Evolutionary conservation across 441 rosid species (phyloP).

Genomic region (Hura crepitans): DNA sequence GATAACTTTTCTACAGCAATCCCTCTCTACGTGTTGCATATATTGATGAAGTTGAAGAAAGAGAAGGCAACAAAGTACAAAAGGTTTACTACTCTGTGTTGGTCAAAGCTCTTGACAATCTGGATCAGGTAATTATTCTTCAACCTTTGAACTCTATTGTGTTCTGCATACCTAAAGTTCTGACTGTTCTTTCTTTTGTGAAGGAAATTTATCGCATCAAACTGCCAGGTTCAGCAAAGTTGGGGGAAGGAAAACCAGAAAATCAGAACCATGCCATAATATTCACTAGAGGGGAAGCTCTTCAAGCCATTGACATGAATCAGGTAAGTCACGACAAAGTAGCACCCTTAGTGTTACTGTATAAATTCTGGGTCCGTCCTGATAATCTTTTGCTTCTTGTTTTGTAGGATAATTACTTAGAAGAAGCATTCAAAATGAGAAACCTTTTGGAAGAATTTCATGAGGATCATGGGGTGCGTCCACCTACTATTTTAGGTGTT

Average conservation of each 20-base stretch:
- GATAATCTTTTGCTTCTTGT: slow-evolving; percentile 26
- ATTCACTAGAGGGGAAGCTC: slow-evolving; percentile 97
- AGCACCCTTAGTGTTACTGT: too few relatives aligned
- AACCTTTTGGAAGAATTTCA: slow-evolving; percentile 93
- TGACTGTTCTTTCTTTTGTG: slow-evolving; percentile 22
- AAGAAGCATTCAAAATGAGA: slow-evolving; percentile 97
- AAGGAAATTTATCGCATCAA: slow-evolving; percentile 92
- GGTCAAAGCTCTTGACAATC: slow-evolving; percentile 84
- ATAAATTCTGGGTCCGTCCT: neutral
- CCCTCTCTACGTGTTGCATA: slow-evolving; percentile 95
- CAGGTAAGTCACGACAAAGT: slow-evolving; percentile 47
- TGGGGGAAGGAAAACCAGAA: slow-evolving; percentile 99
- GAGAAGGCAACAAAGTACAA: slow-evolving; percentile 62
- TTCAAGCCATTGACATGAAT: slow-evolving; percentile 97
- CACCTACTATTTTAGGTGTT: slow-evolving; percentile 88
- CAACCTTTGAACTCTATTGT: slow-evolving; percentile 16
- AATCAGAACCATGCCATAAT: slow-evolving; percentile 94
- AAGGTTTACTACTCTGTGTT: slow-evolving; percentile 87
- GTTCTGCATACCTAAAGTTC: slow-evolving; percentile 8
- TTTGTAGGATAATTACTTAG: slow-evolving; percentile 81
- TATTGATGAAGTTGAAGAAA: slow-evolving; percentile 93
- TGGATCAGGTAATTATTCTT: slow-evolving; percentile 66
- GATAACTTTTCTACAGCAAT: slow-evolving; percentile 49
- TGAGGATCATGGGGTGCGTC: slow-evolving; percentile 56
- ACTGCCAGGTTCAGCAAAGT: slow-evolving; percentile 76